Conservation (phyloP, 2,329 filamentous ascomycete genomes). For the Cladophialophora bantiana region DNA sequence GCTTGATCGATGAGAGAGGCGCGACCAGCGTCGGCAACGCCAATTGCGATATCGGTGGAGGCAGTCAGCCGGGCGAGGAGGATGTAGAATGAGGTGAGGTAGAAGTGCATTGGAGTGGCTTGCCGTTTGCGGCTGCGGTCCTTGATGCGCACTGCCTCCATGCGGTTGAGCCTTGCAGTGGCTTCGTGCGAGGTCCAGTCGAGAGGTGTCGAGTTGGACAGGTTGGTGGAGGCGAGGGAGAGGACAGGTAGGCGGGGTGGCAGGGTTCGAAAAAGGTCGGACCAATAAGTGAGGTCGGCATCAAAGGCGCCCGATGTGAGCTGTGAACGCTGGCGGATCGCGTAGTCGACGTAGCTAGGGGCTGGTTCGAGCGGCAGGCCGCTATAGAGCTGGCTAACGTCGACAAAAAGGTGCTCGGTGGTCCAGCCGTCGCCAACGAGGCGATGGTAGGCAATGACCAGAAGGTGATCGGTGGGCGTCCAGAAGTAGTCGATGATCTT, state of each 20-base stretch:
- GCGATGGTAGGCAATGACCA: conserved; percentile 25
- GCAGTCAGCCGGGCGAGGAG: conserved; percentile 48
- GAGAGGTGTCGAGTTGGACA: background rate
- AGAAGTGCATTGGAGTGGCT: conserved; percentile 56
- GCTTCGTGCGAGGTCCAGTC: conserved; percentile 6
- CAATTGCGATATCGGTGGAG: conserved; percentile 54
- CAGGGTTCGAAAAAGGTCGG: conserved; percentile 18
- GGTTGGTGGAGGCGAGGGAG: background rate
- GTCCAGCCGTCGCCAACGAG: conserved; percentile 25
- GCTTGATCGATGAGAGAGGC: conserved; percentile 42
- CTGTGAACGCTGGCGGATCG: conserved; percentile 22
- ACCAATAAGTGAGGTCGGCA: conserved; percentile 24
- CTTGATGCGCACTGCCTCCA: conserved; percentile 40
- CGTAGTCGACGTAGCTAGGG: conserved; percentile 23
- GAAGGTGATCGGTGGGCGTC: conserved; percentile 23
- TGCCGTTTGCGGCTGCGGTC: conserved; percentile 38
- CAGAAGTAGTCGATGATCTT: conserved; percentile 27
- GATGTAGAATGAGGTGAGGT: conserved; percentile 52
- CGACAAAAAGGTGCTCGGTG: conserved; percentile 24
- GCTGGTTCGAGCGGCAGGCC: conserved; percentile 19
- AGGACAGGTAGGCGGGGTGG: conserved; percentile 21
- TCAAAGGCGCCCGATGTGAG: conserved; percentile 20
- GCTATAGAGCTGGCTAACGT: conserved; percentile 23
- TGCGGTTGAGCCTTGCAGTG: conserved; percentile 33
- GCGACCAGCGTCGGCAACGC: conserved; percentile 56